Base-by-base conservation (phyloP, 2,329 filamentous ascomycete species). In the Exophiala sideris region DNA sequence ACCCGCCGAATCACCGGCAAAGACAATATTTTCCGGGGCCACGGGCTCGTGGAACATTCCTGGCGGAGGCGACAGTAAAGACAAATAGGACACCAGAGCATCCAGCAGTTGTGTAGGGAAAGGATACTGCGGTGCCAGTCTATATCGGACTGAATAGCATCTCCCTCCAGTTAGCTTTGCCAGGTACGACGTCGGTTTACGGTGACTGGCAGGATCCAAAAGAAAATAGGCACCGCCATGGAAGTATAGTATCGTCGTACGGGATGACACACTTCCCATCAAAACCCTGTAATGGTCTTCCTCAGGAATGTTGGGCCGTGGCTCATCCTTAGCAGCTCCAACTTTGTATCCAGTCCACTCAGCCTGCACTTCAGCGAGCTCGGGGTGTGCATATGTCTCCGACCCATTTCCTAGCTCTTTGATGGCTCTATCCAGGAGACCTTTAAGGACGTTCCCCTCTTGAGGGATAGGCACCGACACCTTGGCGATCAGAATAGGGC, bases 401-500 rank as follows among this genome's bases (percentile, higher is more conserved):
- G 60, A 62, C 2, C 70, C 73, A 2, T 67, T 61, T 50, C 71
- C 72, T 21, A 75, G 62, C 21, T 67, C 62, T 45, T 72, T 67
- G 39, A 76, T 71, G 9, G 71, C 73, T 40, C 64, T 64, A 6
- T 71, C 47, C 12, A 77, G 64, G 2, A 70, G 69, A 50, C 63
- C 57, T 49, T 51, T 50, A 10, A 51, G 44, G 5, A 29, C 47
- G 36, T 80, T 64, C 66, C 78, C 67, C 44, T 71, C 77, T 0
- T 81, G 87, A 2, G 73, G 72, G 0, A 29, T 4, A 5, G 83
- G 80, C 12, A 89, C 73, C 0, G 79, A 81, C 39, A 88, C 85
- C 50, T 83, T 87, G 64, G 85, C 86, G 20, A 95, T 78, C 91
- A 91, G 96, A 60, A 94, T 83, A 41, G 81, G 82, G 3, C 90